phyloP scores from a whole-genome alignment of 1,284 basidiomycete genomes.

The Wolfiporia cocos region DNA sequence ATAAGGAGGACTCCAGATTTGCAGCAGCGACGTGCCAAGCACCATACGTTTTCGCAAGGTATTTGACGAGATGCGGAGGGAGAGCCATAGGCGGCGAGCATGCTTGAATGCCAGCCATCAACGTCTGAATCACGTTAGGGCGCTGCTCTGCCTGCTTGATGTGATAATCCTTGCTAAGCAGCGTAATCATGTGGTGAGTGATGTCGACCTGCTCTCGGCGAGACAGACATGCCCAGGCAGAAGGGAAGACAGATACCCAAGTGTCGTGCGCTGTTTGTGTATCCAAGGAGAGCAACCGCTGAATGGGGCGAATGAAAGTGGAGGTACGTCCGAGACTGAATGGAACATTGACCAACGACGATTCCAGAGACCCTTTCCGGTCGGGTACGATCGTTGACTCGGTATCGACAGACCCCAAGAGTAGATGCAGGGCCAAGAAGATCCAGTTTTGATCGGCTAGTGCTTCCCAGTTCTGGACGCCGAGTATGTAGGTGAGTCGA shows the following conservation, averaged over 20 bases:
- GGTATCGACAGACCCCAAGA: constrained; percentile 79
- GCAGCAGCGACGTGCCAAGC: constrained; percentile 94
- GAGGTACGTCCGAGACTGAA: constrained; percentile 45
- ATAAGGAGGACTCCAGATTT: constrained; percentile 77
- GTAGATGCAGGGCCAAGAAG: constrained; percentile 84
- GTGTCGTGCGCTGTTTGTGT: constrained; percentile 72
- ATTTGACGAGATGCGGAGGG: constrained; percentile 95
- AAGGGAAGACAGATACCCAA: constrained; percentile 90
- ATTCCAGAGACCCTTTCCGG: constrained; percentile 27
- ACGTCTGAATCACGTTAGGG: constrained; percentile 94
- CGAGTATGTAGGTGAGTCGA: constrained; percentile 88
- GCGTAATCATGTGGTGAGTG: constrained; percentile 84
- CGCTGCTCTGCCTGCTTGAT: constrained; percentile 83
- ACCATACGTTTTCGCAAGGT: constrained; percentile 93
- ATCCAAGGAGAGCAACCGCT: constrained; percentile 83
- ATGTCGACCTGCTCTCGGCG: constrained; percentile 87
- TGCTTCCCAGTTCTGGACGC: constrained; percentile 95
- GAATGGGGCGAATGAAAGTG: constrained; percentile 70
- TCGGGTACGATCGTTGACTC: constrained; percentile 41
- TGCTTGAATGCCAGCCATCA: constrained; percentile 80
- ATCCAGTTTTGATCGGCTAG: constrained; percentile 96
- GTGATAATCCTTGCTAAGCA: constrained; percentile 93
- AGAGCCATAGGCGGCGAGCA: constrained; percentile 86
- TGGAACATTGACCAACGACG: constrained; percentile 24
- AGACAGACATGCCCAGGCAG: constrained; percentile 85